A percentile compares a stretch with the other conserved stretches of the same genome.
These are phyloP conservation scores for Nakaseomyces nivariensis DNA, from an alignment of 1,139 yeast genomes.

Conservation along the genomic window DNA sequence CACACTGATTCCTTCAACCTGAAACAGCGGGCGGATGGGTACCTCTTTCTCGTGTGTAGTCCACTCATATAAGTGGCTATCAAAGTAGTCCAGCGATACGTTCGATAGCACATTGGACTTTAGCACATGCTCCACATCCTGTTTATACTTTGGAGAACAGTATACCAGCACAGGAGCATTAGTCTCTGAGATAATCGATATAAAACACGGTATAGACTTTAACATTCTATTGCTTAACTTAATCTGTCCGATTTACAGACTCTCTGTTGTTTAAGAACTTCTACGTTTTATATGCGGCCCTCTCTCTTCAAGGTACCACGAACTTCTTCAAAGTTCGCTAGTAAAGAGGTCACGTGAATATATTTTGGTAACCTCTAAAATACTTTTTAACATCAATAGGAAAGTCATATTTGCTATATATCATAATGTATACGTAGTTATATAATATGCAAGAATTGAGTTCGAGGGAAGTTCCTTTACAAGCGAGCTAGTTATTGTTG, in stretches of 20 bases:
- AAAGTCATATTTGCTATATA: not conserved
- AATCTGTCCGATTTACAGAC: too few species aligned
- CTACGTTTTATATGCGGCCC: too few species aligned
- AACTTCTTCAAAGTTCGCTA: too few species aligned
- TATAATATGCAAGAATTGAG: too few species aligned
- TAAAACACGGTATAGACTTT: slow-evolving; percentile 14
- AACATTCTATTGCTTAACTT: not conserved
- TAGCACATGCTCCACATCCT: slow-evolving; percentile 18
- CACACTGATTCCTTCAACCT: slow-evolving; percentile 22
- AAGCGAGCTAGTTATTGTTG: not conserved
- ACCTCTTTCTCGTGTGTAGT: slow-evolving; percentile 7
- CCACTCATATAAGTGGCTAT: slow-evolving; percentile 23
- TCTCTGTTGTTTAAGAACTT: too few species aligned
- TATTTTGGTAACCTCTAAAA: too few species aligned
- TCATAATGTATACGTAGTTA: not conserved
- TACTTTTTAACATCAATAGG: not conserved
- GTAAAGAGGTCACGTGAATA: not conserved
- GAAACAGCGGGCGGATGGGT: slow-evolving; percentile 18
- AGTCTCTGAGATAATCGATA: slow-evolving; percentile 20
- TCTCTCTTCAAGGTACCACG: too few species aligned
- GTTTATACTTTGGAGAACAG: slow-evolving; percentile 8
- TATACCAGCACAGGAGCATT: slow-evolving; percentile 22
- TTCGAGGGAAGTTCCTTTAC: too few species aligned
- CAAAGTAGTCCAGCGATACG: slow-evolving; percentile 27
- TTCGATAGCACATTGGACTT: slow-evolving; percentile 27